These are phyloP conservation scores for Biancaea sappan DNA, from an alignment of 306 rosid species.

Conservation along the genomic window DNA sequence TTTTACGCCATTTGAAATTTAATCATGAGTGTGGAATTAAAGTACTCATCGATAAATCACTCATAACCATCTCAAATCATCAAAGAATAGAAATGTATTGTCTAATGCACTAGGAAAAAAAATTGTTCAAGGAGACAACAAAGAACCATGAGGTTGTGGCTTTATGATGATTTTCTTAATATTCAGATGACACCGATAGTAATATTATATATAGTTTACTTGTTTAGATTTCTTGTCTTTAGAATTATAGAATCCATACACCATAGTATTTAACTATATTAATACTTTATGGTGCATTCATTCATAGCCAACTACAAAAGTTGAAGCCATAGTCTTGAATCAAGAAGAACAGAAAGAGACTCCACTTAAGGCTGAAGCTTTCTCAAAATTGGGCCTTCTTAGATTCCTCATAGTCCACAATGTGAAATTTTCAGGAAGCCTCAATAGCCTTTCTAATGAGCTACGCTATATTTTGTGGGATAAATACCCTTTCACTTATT, in stretches of 20 bases:
- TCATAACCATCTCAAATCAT: conserved; percentile 4
- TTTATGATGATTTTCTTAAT: not conserved
- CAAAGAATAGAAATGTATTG: conserved; percentile 21
- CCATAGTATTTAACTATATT: too few relatives aligned
- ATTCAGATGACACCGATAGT: too few relatives aligned
- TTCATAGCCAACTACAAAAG: not conserved
- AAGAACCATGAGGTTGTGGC: conserved; percentile 38
- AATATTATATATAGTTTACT: too few relatives aligned
- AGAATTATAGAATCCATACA: too few relatives aligned
- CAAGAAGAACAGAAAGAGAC: not conserved
- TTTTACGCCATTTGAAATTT: not conserved
- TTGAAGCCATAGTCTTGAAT: conserved; percentile 33
- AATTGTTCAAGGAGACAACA: conserved; percentile 9
- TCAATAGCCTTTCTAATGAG: conserved; percentile 10
- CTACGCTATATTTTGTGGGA: conserved; percentile 30
- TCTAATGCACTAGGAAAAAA: not conserved
- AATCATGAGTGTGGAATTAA: conserved; percentile 15
- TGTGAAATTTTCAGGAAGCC: not conserved
- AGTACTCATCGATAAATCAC: conserved; percentile 23
- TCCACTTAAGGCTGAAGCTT: conserved; percentile 14
- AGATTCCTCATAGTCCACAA: conserved; percentile 2
- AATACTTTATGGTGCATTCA: not conserved
- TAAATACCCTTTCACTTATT: conserved; percentile 29
- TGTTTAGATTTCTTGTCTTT: too few relatives aligned
- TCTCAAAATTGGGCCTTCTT: conserved; percentile 21